Percentiles rank a stretch among this genome's conserved stretches.
Conservation (phyloP, 164 flowering plant species). For the Aristolochia contorta region DNA sequence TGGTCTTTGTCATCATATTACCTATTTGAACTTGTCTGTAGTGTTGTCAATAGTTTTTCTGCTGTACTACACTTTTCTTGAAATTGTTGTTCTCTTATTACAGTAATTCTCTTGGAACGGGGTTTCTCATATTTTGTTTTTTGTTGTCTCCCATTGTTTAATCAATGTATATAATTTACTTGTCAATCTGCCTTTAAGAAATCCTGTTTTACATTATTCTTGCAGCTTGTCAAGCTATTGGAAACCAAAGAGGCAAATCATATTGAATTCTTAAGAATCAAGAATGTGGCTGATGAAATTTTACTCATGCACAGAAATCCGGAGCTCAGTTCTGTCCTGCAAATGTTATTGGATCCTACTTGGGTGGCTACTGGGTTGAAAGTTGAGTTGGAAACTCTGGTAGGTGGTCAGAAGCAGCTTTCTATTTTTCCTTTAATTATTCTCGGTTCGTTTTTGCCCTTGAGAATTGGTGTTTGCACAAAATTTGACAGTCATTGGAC, state of each 20-base stretch:
- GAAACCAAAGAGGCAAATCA: conserved; percentile 89
- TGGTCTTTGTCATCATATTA: no score
- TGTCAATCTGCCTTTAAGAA: not conserved
- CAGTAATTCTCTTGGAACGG: no score
- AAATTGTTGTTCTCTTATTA: no score
- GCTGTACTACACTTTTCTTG: no score
- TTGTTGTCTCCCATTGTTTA: not conserved
- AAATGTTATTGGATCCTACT: conserved; percentile 69
- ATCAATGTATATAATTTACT: not conserved
- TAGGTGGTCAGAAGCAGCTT: conserved; percentile 24
- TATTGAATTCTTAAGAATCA: conserved; percentile 81
- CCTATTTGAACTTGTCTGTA: no score
- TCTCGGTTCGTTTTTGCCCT: no score
- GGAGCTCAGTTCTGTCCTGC: conserved; percentile 58
- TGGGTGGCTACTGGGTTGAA: conserved; percentile 88
- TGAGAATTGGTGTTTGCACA: no score
- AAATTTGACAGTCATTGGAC: no score
- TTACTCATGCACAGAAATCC: conserved; percentile 48
- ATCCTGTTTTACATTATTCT: not conserved
- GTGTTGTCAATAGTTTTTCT: no score
- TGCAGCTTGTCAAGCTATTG: conserved; percentile 93
- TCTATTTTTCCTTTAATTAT: no score
- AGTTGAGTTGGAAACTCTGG: conserved; percentile 65
- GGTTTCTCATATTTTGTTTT: no score
- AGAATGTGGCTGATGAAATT: conserved; percentile 76